phyloP scores from a whole-genome alignment of 305 asterid genomes.

The Fraxinus platypoda region DNA sequence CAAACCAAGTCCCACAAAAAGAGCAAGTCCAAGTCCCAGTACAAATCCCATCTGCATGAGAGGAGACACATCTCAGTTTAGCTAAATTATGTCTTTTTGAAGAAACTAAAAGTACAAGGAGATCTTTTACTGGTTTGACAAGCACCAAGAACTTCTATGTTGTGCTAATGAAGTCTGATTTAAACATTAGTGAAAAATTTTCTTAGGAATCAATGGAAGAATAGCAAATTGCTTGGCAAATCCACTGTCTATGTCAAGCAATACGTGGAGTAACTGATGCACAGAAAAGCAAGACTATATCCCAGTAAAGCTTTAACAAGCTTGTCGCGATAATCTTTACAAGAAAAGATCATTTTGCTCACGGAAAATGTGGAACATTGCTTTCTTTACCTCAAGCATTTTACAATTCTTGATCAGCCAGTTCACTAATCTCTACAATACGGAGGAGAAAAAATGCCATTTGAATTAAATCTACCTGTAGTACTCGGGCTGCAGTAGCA shows the following conservation, averaged over 20 bases:
- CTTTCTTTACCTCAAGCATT: neutral
- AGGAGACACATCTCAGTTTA: neutral
- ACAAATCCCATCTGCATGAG: constrained; percentile 77
- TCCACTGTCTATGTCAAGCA: neutral
- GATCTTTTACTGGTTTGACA: neutral
- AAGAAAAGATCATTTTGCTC: neutral
- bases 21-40: constrained; percentile 71
- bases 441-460: neutral
- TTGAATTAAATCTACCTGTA: constrained; percentile 48
- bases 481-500: constrained; percentile 74
- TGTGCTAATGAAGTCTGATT: neutral
- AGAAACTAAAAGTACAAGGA: neutral
- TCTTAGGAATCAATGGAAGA: neutral
- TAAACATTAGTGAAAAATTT: neutral
- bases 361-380: neutral
- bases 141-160: neutral
- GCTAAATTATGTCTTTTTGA: neutral
- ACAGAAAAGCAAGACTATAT: neutral
- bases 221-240: neutral
- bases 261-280: neutral
- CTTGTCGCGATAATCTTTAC: neutral
- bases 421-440: neutral
- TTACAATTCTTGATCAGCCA: neutral
- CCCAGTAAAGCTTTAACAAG: neutral
- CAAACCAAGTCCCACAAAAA: constrained; percentile 68